Conservation (phyloP, 805 yeast species). For the Saturnispora ahearnii region DNA sequence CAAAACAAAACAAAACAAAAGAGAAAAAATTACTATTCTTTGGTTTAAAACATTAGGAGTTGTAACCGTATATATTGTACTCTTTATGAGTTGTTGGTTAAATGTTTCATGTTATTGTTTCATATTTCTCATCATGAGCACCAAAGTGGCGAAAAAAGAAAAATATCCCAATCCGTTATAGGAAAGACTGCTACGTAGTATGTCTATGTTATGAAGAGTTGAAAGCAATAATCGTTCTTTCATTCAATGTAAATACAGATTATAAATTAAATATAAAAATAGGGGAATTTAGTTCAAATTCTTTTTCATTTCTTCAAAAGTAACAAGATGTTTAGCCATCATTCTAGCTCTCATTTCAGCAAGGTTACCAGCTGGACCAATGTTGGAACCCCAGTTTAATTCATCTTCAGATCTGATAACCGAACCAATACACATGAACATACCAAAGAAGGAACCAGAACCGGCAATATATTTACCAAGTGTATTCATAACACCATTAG, state of each 20-base stretch:
- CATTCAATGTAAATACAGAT: background rate
- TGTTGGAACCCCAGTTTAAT: conserved; percentile 14
- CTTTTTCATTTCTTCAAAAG: conserved; percentile 23
- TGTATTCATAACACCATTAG: conserved; percentile 93
- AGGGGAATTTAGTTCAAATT: conserved; percentile 2
- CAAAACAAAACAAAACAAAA: background rate
- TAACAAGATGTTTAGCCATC: conserved; percentile 33
- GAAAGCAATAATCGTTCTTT: background rate
- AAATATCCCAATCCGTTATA: background rate
- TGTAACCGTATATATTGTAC: background rate
- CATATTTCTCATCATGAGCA: background rate
- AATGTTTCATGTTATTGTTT: conserved; percentile 1
- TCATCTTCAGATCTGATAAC: conserved; percentile 69
- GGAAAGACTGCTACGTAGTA: background rate
- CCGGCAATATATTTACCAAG: conserved; percentile 95
- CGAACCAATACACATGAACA: conserved; percentile 94
- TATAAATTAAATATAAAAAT: background rate
- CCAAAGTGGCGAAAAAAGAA: background rate
- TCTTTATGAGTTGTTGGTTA: background rate
- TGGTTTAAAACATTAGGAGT: background rate
- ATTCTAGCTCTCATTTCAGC: conserved; percentile 34
- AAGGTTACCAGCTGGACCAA: conserved; percentile 23
- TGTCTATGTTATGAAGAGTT: background rate
- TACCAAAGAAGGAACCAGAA: conserved; percentile 92
- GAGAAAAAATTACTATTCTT: background rate